Conservation (phyloP, 2,329 filamentous ascomycete species). For the Fusarium odoratissimum region DNA sequence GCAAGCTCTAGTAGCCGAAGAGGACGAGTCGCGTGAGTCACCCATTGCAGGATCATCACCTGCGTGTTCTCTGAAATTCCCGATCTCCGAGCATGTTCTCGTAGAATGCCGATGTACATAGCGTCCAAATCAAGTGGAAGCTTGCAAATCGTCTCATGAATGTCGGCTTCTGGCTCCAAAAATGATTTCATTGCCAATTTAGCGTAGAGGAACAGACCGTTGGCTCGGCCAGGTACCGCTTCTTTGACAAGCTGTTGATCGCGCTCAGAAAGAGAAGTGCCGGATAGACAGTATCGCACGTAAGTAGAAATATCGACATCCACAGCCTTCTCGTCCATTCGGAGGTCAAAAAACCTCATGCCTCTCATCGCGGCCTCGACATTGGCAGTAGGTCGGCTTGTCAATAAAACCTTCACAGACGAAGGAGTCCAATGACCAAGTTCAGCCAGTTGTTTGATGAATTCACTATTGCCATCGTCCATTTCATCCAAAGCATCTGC, state of each 20-base stretch:
- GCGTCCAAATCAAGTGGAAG: slow-evolving; percentile 28
- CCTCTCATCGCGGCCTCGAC: slow-evolving; percentile 49
- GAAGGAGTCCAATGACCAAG: slow-evolving; percentile 49
- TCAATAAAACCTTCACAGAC: slow-evolving; percentile 56
- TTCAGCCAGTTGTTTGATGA: slow-evolving; percentile 48
- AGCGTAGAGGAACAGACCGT: slow-evolving; percentile 39
- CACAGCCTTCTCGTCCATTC: slow-evolving; percentile 52
- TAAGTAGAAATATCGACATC: slow-evolving; percentile 56
- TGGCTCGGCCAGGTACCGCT: slow-evolving; percentile 36
- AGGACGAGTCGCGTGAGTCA: slow-evolving; percentile 34
- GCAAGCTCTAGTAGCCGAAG: slow-evolving; percentile 37
- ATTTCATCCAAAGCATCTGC: slow-evolving; percentile 62
- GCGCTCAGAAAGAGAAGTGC: slow-evolving; percentile 28
- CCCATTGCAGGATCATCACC: slow-evolving; percentile 28
- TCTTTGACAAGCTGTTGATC: slow-evolving; percentile 25
- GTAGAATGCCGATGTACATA: slow-evolving; percentile 28
- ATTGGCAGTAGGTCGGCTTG: slow-evolving; percentile 53
- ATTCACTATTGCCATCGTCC: slow-evolving; percentile 50
- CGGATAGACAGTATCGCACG: slow-evolving; percentile 43
- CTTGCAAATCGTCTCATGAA: neutral
- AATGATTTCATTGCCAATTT: slow-evolving; percentile 38
- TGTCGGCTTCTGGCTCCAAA: slow-evolving; percentile 8
- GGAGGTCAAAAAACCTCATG: slow-evolving; percentile 45
- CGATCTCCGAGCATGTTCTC: slow-evolving; percentile 28
- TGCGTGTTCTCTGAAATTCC: slow-evolving; percentile 22